These are phyloP conservation scores for Fraxinus greggii DNA, from an alignment of 305 asterid species.

Conservation along the genomic window DNA sequence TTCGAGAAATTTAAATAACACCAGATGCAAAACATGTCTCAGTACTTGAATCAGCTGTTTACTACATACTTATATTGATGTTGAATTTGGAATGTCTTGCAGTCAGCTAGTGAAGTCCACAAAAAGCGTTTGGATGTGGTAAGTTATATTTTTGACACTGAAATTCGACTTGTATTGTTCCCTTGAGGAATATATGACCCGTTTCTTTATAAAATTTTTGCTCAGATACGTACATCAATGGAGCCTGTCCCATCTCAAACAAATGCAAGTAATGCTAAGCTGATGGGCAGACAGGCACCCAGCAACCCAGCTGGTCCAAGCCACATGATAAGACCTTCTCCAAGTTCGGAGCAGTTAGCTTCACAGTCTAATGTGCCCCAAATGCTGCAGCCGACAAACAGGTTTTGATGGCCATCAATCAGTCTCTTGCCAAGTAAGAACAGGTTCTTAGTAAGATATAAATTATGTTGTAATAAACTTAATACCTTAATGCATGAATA, in stretches of 20 bases:
- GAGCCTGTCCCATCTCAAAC: conserved; percentile 58
- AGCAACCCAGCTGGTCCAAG: conserved; percentile 49
- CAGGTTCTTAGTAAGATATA: background rate
- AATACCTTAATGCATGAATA: background rate
- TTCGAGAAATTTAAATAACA: conserved; percentile 2
- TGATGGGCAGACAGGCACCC: conserved; percentile 50
- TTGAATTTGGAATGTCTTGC: conserved; percentile 41
- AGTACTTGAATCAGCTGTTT: conserved; percentile 10
- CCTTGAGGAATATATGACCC: background rate
- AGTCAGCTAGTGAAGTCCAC: conserved; percentile 72
- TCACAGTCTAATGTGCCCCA: conserved; percentile 58
- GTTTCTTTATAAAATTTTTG: conserved; percentile 19
- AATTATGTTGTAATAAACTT: background rate
- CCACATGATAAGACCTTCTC: conserved; percentile 55
- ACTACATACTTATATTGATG: conserved; percentile 10
- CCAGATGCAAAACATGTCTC: background rate
- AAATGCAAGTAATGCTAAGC: conserved; percentile 37
- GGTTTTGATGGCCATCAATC: conserved; percentile 46
- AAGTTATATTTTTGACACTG: conserved; percentile 26
- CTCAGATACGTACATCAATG: conserved; percentile 57
- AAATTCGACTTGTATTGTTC: background rate
- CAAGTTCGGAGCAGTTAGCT: conserved; percentile 66
- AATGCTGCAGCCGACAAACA: conserved; percentile 56
- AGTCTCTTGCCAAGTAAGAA: background rate
- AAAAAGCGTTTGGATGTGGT: conserved; percentile 85